phyloP scores from a whole-genome alignment of 306 rosid genomes.

The Cyamopsis tetragonoloba region DNA sequence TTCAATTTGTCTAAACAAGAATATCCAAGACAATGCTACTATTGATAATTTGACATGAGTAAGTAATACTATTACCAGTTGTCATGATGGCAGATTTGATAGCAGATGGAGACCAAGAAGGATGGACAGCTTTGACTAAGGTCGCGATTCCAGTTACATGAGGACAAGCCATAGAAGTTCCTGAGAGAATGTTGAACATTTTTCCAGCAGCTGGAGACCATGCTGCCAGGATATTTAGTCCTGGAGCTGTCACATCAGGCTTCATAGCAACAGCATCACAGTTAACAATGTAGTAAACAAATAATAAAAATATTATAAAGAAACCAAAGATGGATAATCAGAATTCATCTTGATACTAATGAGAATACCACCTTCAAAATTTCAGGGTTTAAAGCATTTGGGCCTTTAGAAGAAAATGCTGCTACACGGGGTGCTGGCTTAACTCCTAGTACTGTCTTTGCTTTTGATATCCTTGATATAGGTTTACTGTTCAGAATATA shows the following conservation, averaged over 20 bases:
- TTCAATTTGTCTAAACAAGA: not conserved
- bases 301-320: not conserved
- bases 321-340: not conserved
- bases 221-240: constrained; percentile 83
- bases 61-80: constrained; percentile 46
- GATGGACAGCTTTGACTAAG: constrained; percentile 74
- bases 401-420: constrained; percentile 79
- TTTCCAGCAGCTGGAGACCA: constrained; percentile 73
- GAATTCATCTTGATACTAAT: not conserved
- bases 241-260: constrained; percentile 90
- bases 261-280: constrained; percentile 29
- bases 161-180: constrained; percentile 91
- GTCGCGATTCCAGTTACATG: constrained; percentile 84
- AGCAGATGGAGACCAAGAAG: constrained; percentile 84
- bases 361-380: constrained; percentile 64
- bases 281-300: constrained; percentile 8
- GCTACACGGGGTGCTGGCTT: constrained; percentile 80
- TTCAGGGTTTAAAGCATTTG: constrained; percentile 75
- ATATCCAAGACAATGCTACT: too few species aligned
- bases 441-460: constrained; percentile 63
- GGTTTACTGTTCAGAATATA: constrained; percentile 46
- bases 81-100: constrained; percentile 92
- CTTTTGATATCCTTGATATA: constrained; percentile 47
- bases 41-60: too few species aligned
- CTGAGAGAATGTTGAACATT: constrained; percentile 66